A percentile compares a stretch with the other conserved stretches of the same genome.
phyloP scores from a whole-genome alignment of 495 filamentous ascomycete genomes.

The Lindgomyces ingoldianus region DNA sequence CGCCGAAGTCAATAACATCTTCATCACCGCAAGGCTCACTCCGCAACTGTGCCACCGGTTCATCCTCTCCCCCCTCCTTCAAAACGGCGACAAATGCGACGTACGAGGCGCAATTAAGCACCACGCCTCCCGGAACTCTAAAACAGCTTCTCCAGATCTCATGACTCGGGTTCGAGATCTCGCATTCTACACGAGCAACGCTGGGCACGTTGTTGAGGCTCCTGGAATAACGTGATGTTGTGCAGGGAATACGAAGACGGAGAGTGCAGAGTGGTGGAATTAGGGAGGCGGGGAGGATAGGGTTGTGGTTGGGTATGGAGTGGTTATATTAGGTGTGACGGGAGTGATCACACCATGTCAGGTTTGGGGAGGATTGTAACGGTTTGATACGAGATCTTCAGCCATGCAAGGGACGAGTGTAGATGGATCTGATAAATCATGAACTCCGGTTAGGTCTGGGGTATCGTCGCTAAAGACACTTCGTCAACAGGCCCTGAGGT shows the following conservation, averaged over 20 bases:
- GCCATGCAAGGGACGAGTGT: background rate
- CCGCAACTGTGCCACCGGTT: background rate
- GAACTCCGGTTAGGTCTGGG: too few species aligned
- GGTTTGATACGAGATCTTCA: background rate
- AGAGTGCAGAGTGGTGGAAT: background rate
- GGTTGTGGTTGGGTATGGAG: background rate
- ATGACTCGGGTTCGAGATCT: too few species aligned
- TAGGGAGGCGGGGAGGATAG: background rate
- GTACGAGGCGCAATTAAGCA: background rate
- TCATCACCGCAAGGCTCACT: background rate
- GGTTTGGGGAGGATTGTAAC: background rate
- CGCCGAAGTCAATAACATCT: background rate
- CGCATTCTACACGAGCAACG: too few species aligned
- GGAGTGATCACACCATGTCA: background rate
- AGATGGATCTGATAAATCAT: too few species aligned
- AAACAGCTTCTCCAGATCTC: background rate
- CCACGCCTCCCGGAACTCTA: background rate
- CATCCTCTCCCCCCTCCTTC: background rate
- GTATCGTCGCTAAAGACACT: too few species aligned
- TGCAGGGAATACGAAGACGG: background rate
- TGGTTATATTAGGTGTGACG: background rate
- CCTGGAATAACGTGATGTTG: too few species aligned
- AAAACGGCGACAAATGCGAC: background rate
- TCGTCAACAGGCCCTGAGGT: too few species aligned
- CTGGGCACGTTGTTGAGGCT: too few species aligned